Base-by-base conservation (phyloP, 306 rosid species). In the Vachellia collinsii region DNA sequence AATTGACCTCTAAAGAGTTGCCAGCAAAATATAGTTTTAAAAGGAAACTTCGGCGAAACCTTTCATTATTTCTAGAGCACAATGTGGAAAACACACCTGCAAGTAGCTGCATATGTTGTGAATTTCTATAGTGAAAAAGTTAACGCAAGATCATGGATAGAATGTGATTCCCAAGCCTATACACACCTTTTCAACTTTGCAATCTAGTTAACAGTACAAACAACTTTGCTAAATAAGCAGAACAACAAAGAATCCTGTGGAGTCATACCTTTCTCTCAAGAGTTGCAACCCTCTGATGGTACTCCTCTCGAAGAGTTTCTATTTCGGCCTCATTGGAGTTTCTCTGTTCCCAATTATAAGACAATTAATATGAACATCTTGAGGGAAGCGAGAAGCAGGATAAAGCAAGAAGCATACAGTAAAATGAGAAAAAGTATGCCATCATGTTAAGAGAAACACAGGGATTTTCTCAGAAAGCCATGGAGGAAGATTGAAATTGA, bases 291-390 rank as follows among this genome's bases (percentile, higher is more conserved):
- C 92, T 90, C 58, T 92, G 94, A 75, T 92, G 94, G 85, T 90
- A 88, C 76, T 92, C 97, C 88, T 92, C 97, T 68, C 97, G 84
- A 85, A 90, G 79, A 75, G 89, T 83, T 77, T 92, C 97, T 44
- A 92, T 77, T 88, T 92, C 97, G 16, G 89, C 91, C 54, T 90
- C 94, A 85, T 77, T 90, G 65, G 93, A 87, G 89, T 92, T 92
- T 84, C 87, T 87, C 97, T 92, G 89, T 79, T 56, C 80, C 78
- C 53, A 78, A 70, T 72, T 68, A 76, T 84, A 59, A 77, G 46
- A 68, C 53, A 81, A 80, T 79, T 37, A 85, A 41, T 46, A 43
- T 44, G 46, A 61, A 25, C 8, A 38, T 50, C 42, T 59, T 39
- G 44, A 84, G 37, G 79, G 59, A 74, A 20, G 63, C 41, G 53